Conservation (phyloP, 2,329 filamentous ascomycete species). For the Mycosphaerelloides madeirae region DNA sequence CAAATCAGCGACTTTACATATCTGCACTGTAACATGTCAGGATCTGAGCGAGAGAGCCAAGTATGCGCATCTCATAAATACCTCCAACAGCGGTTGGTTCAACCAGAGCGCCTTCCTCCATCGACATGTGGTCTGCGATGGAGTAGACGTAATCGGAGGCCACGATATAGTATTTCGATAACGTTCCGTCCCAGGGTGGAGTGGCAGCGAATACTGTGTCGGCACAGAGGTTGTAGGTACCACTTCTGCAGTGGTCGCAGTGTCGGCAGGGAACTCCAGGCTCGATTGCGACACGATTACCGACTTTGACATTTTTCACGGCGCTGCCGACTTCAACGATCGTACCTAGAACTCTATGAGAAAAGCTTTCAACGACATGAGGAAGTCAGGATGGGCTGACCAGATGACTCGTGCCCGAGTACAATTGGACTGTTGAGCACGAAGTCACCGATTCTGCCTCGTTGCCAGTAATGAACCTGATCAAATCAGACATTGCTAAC, state of each 20-base stretch:
- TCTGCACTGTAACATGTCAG: no score
- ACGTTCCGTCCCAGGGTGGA: constrained; percentile 59
- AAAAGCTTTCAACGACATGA: no score
- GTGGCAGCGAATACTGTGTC: constrained; percentile 87
- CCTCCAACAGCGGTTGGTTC: constrained; percentile 52
- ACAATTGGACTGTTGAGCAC: constrained; percentile 43
- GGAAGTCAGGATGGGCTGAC: no score
- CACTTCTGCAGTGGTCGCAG: constrained; percentile 65
- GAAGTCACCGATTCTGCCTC: constrained; percentile 47
- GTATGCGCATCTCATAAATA: no score
- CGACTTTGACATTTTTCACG: constrained; percentile 55
- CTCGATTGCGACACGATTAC: constrained; percentile 64
- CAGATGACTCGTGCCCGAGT: constrained; percentile 45
- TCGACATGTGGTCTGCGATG: constrained; percentile 41
- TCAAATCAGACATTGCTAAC: no score
- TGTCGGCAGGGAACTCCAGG: constrained; percentile 60
- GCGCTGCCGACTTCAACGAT: constrained; percentile 57
- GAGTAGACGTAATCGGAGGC: constrained; percentile 47
- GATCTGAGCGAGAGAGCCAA: no score
- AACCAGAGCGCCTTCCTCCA: constrained; percentile 51
- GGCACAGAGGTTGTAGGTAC: constrained; percentile 83
- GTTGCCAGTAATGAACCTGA: constrained; percentile 40
- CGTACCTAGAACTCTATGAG: no score
- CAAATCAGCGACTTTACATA: constrained; percentile 36
- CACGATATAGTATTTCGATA: constrained; percentile 47